Evolutionary conservation across 305 asterid species (phyloP), one percentile per base, ranked within the genome.

Genomic region (Nicotiana rustica): DNA sequence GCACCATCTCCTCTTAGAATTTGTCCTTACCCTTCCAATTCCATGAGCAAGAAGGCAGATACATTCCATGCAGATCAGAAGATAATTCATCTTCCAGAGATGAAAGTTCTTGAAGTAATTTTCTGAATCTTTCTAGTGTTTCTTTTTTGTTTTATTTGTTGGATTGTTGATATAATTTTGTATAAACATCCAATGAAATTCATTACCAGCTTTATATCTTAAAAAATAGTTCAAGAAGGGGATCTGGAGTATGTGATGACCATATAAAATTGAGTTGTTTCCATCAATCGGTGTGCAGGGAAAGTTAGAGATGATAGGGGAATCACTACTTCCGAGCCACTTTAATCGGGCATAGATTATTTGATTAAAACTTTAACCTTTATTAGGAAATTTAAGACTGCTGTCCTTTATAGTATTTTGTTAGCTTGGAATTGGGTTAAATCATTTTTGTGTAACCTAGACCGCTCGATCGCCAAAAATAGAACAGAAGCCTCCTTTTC

Each of bases 1-100:
- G 87, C 95, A 82, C 98, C 98, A 79, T 86, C 90, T 71, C 95
- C 97, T 57, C 86, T 96, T 76, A 90, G 93, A 83, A 89, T 78
- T 59, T 83, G 89, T 88, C 91, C 96, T 70, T 91, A 90, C 85
- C 76, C 85, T 52, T 35, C 82, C 2, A 87, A 88, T 69, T 67
- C 52, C 60, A 35, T 59, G 41, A 64, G 81, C 83, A 84, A 90
- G 90, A 88, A 88, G 79, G 87, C 77, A 76, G 85, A 80, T 67
- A 65, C 82, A 61, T 80, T 73, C 81, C 81, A 87, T 69, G 92
- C 76, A 44, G 81, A 82, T 83, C 90, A 82, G 85, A 89, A 88
- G 79, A 55, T 89, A 84, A 75, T 87, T 29, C 75, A 79, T 77
- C 89, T 86, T 86, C 90, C 93, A 55, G 79, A 79, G 10, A 55